Evolutionary conservation across 2,329 filamentous ascomycete genomes (phyloP).

Genomic region (Colletotrichum ledebouriae): DNA sequence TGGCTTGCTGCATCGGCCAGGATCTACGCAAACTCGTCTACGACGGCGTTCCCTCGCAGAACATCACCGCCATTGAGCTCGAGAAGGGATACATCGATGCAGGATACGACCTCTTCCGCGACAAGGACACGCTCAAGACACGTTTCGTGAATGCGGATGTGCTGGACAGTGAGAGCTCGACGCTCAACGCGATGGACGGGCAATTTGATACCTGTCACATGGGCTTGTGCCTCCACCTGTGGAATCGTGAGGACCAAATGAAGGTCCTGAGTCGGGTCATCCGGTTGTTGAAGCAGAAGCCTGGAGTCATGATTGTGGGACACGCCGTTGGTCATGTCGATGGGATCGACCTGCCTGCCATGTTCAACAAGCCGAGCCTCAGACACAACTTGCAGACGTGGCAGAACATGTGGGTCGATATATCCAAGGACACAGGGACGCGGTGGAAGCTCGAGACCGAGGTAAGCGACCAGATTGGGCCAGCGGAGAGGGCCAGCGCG

Average conservation of each 20-base stretch:
- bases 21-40: slow-evolving; percentile 47
- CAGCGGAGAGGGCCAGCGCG: not conserved
- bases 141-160: slow-evolving; percentile 45
- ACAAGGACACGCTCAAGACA: slow-evolving; percentile 44
- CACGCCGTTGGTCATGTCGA: slow-evolving; percentile 38
- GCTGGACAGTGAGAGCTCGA: slow-evolving; percentile 42
- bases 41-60: slow-evolving; percentile 45
- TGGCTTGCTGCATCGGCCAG: slow-evolving; percentile 50
- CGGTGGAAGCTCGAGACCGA: slow-evolving; percentile 31
- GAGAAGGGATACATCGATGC: slow-evolving; percentile 44
- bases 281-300: slow-evolving; percentile 25
- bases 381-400: slow-evolving; percentile 42
- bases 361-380: slow-evolving; percentile 1
- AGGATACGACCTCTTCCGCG: slow-evolving; percentile 48
- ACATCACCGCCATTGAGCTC: slow-evolving; percentile 46
- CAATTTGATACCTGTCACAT: slow-evolving; percentile 46
- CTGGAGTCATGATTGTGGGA: slow-evolving; percentile 40
- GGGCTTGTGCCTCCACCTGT: slow-evolving; percentile 47
- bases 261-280: slow-evolving; percentile 31
- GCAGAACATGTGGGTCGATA: slow-evolving; percentile 40
- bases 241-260: slow-evolving; percentile 44
- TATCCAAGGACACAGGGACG: slow-evolving; percentile 40
- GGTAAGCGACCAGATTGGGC: not conserved
- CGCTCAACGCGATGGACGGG: slow-evolving; percentile 39
- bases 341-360: slow-evolving; percentile 14